These are phyloP conservation scores for Hortiboletus campestris DNA, from an alignment of 768 basidiomycete genomes.

Conservation along the genomic window DNA sequence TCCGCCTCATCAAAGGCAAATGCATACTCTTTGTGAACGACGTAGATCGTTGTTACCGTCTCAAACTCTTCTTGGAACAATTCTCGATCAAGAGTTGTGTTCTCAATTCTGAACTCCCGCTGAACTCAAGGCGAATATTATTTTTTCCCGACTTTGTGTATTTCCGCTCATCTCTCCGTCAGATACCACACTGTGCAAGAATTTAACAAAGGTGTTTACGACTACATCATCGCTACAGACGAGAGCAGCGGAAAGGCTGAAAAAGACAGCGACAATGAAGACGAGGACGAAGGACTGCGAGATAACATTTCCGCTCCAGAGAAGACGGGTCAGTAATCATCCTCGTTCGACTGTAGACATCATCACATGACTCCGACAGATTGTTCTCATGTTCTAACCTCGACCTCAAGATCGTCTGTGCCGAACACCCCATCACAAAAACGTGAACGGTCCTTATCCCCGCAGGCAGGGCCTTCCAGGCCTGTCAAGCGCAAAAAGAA, in stretches of 20 bases:
- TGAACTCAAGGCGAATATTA: slow-evolving; percentile 74
- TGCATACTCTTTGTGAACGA: slow-evolving; percentile 96
- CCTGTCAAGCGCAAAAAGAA: slow-evolving; percentile 52
- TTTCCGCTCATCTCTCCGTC: background rate
- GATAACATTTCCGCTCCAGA: background rate
- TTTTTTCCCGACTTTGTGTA: background rate
- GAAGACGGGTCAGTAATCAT: slow-evolving; percentile 32
- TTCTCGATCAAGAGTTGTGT: slow-evolving; percentile 97
- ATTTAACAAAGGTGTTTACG: slow-evolving; percentile 97
- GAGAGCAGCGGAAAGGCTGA: slow-evolving; percentile 65
- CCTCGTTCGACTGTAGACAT: slow-evolving; percentile 20
- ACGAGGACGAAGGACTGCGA: slow-evolving; percentile 30
- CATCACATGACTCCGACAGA: slow-evolving; percentile 39
- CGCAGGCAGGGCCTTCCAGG: slow-evolving; percentile 37
- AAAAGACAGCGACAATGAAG: slow-evolving; percentile 48
- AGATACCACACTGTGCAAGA: slow-evolving; percentile 98
- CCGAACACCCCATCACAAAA: slow-evolving; percentile 38
- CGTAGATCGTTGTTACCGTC: slow-evolving; percentile 89
- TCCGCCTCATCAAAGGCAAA: slow-evolving; percentile 94
- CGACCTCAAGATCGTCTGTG: slow-evolving; percentile 11
- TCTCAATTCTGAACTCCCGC: slow-evolving; percentile 90
- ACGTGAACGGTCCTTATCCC: slow-evolving; percentile 55
- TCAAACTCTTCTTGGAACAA: slow-evolving; percentile 98
- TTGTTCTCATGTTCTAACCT: slow-evolving; percentile 35
- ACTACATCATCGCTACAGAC: slow-evolving; percentile 98